Evolutionary conservation across 306 rosid species (phyloP).

Genomic region (Corylus americana): DNA sequence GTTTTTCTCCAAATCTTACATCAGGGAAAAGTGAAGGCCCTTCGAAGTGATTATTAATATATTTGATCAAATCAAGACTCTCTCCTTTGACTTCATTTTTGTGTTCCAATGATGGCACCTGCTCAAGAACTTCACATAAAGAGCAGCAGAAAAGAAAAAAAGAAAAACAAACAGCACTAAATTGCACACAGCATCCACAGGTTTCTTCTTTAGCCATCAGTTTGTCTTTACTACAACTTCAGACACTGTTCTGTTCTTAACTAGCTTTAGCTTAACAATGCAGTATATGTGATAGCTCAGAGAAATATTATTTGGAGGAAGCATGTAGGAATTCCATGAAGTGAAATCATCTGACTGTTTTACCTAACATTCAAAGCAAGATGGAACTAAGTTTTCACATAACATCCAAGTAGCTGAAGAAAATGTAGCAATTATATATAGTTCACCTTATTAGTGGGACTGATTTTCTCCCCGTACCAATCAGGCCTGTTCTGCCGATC

Average conservation of each 20-base stretch:
- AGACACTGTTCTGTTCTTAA: background rate
- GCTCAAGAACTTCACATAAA: background rate
- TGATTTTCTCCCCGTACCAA: constrained; percentile 81
- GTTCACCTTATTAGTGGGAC: constrained; percentile 73
- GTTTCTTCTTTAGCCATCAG: background rate
- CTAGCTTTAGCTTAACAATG: background rate
- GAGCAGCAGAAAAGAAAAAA: background rate
- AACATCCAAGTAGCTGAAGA: background rate
- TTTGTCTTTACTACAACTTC: background rate
- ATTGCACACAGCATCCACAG: background rate
- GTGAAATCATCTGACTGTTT: background rate
- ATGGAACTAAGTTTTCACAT: background rate
- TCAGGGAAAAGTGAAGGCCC: constrained; percentile 68
- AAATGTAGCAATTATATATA: background rate
- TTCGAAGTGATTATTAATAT: constrained; percentile 53
- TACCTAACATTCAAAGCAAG: background rate
- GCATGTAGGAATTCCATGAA: no score
- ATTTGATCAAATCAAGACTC: constrained; percentile 71
- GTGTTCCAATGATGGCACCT: constrained; percentile 69
- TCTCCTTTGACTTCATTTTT: constrained; percentile 62
- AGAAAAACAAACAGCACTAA: background rate
- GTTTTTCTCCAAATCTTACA: constrained; percentile 41
- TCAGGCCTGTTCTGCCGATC: constrained; percentile 76
- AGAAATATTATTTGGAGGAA: background rate
- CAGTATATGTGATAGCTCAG: background rate